Percentiles rank a stretch among this genome's conserved stretches.
Conservation (phyloP, 179 eudicot species). For the Gypsophila paniculata region DNA sequence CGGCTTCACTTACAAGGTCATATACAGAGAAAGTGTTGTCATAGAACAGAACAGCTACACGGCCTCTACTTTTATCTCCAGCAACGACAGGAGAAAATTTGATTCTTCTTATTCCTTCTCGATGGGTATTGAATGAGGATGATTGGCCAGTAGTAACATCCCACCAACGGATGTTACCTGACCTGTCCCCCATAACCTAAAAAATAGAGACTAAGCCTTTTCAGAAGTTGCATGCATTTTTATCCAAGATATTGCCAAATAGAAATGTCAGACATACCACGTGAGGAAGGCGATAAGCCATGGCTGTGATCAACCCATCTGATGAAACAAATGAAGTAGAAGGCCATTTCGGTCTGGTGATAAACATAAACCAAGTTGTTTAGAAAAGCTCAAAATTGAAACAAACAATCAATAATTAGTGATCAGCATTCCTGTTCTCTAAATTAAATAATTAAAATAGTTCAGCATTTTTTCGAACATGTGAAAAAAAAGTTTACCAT, state of each 20-base stretch:
- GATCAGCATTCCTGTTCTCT: background rate
- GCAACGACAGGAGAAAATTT: slow-evolving; percentile 91
- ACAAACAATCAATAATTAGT: background rate
- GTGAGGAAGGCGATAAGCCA: slow-evolving; percentile 98
- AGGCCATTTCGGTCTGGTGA: slow-evolving; percentile 96
- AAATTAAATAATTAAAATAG: background rate
- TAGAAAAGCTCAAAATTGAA: slow-evolving; percentile 1
- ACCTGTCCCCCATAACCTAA: slow-evolving; percentile 98
- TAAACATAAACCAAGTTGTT: slow-evolving; percentile 26
- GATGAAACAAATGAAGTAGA: slow-evolving; percentile 86
- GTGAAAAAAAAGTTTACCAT: background rate
- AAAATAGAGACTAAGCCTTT: slow-evolving; percentile 26
- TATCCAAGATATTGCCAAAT: background rate
- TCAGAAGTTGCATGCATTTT: slow-evolving; percentile 10
- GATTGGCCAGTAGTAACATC: slow-evolving; percentile 91
- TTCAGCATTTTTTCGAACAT: background rate
- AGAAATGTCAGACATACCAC: slow-evolving; percentile 55
- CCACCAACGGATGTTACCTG: slow-evolving; percentile 98
- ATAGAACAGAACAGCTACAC: slow-evolving; percentile 79
- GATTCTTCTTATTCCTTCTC: slow-evolving; percentile 92
- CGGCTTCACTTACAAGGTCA: slow-evolving; percentile 72
- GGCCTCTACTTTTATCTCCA: slow-evolving; percentile 95
- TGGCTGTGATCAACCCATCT: slow-evolving; percentile 91
- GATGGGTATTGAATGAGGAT: slow-evolving; percentile 88
- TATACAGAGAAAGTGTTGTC: slow-evolving; percentile 89